Evolutionary conservation across 148 eudicot genomes (phyloP).

Genomic region (Arbutus unedo): DNA sequence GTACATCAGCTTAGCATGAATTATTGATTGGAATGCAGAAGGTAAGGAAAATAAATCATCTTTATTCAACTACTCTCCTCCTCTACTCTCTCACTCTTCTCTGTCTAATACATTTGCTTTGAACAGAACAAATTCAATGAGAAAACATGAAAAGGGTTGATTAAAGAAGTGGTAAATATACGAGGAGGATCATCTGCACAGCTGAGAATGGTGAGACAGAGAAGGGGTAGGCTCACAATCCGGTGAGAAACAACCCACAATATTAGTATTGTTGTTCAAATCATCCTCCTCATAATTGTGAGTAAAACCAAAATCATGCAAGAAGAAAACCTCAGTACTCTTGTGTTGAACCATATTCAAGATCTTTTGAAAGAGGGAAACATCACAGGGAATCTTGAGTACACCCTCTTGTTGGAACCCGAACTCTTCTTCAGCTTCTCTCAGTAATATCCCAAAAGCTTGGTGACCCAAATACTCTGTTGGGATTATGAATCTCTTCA

Average conservation of each 20-base stretch:
- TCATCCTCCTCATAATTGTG: neutral
- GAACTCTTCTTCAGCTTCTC: conserved; percentile 93
- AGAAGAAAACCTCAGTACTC: conserved; percentile 18
- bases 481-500: conserved; percentile 75
- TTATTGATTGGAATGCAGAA: no score
- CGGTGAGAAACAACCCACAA: conserved; percentile 33
- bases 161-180: neutral
- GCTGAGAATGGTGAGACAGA: conserved; percentile 32
- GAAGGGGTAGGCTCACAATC: conserved; percentile 30
- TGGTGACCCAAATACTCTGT: conserved; percentile 64
- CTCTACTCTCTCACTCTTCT: neutral
- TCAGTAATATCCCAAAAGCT: conserved; percentile 53
- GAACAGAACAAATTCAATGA: neutral
- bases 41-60: neutral
- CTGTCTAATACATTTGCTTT: neutral
- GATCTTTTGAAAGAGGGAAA: conserved; percentile 56
- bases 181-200: conserved; percentile 34
- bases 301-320: conserved; percentile 18
- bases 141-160: neutral
- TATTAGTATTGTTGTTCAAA: neutral
- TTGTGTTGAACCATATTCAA: conserved; percentile 59
- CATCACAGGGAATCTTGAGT: conserved; percentile 75
- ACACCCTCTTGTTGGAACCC: conserved; percentile 92
- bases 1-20: no score
- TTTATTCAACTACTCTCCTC: neutral